Conservation (phyloP, 148 eudicot genomes). For the Fagopyrum esculentum region DNA sequence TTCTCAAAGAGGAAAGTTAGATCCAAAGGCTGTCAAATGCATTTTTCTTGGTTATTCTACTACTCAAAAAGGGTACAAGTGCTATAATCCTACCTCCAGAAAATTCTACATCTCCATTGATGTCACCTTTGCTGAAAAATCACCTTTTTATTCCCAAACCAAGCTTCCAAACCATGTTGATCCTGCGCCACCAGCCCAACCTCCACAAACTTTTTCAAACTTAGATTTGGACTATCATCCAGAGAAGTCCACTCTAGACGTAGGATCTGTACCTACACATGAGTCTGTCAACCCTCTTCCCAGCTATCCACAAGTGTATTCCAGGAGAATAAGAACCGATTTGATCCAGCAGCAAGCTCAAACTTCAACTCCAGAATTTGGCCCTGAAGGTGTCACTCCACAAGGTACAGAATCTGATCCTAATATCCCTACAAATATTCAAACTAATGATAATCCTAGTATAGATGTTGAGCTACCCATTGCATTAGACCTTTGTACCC, state of each 20-base stretch:
- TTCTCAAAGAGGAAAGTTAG: too few species aligned
- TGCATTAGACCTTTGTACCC: not conserved
- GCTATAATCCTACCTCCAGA: not conserved
- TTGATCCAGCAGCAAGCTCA: too few species aligned
- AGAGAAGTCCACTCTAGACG: not conserved
- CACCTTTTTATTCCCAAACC: not conserved
- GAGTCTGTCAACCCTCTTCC: not conserved
- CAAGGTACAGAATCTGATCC: too few species aligned
- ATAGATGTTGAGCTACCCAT: not conserved
- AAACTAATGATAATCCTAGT: too few species aligned
- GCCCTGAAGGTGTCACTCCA: too few species aligned
- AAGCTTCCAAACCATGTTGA: not conserved
- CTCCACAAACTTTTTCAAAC: not conserved
- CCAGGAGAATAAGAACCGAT: not conserved
- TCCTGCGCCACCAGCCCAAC: not conserved
- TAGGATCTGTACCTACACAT: not conserved
- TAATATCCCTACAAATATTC: too few species aligned
- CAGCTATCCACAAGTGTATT: not conserved
- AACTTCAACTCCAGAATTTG: too few species aligned
- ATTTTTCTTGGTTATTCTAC: not conserved
- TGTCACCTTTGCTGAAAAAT: not conserved
- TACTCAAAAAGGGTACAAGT: not conserved
- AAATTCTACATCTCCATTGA: not conserved
- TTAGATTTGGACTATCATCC: not conserved
- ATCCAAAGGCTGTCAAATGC: too few species aligned